Evolutionary conservation across 805 yeast species (phyloP), one percentile per base, ranked within the genome.

Genomic region (Ogataea dorogensis): DNA sequence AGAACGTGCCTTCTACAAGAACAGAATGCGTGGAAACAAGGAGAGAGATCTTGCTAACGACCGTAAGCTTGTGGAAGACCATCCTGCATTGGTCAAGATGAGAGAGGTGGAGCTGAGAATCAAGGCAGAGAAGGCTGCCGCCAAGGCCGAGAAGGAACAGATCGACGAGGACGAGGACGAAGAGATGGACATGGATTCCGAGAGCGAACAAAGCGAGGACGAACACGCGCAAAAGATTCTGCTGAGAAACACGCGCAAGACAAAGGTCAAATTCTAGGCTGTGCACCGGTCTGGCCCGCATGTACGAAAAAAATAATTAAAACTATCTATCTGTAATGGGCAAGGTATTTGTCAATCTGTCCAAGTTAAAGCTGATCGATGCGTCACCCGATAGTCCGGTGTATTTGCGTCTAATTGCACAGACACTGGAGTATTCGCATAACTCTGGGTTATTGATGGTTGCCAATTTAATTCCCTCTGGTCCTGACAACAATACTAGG

Each of bases 1-100:
- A 72, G 98, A 93, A 67, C 77, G 95, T 61, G 97, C 98, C 11
- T 93, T 93, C 88, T 93, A 86, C 73, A 91, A 89, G 87, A 88
- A 89, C 71, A 85, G 98, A 79, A 93, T 93, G 98, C 86, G 85
- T 67, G 97, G 96, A 47, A 93, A 93, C 70, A 85, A 81, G 67
- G 96, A 85, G 51, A 78, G 79, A 63, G 84, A 85, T 63, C 72
- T 87, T 57, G 86, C 80, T 37, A 71, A 83, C 40, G 98, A 93
- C 67, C 80, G 79, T 68, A 86, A 86, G 67, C 73, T 93, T 59
- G 93, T 93, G 31, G 96, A 81, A 59, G 69, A 77, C 40, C 78
- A 93, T 68, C 96, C 96, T 51, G 95, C 85, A 60, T 70, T 91
- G 60, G 74, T 93, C 67, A 84, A 78, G 64, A 79, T 87, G 75